These are phyloP conservation scores for Eucalyptus polyanthemos DNA, from an alignment of 345 rosid genomes.

Conservation along the genomic window DNA sequence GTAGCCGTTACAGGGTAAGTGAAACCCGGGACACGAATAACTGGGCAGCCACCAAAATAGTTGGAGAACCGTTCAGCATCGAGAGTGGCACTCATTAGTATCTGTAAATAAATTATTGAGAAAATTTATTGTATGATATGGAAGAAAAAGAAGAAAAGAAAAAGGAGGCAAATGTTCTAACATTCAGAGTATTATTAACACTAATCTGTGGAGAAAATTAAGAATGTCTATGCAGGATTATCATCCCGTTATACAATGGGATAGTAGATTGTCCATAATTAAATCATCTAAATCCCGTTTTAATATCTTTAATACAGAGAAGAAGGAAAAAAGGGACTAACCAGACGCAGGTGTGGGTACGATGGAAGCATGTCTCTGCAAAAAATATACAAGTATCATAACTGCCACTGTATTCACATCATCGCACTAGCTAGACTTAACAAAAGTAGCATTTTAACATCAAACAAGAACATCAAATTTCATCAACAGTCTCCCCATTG, in stretches of 20 bases:
- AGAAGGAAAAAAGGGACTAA: conserved; percentile 21
- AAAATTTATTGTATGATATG: neutral
- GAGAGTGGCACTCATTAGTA: conserved; percentile 95
- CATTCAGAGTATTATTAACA: neutral
- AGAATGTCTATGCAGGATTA: neutral
- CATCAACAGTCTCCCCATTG: neutral
- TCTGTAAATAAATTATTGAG: conserved; percentile 19
- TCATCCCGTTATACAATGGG: neutral
- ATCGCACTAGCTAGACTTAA: neutral
- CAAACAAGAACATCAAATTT: neutral
- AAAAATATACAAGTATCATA: conserved; percentile 3
- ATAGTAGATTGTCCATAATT: neutral
- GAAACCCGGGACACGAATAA: conserved; percentile 86
- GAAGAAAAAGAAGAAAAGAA: neutral
- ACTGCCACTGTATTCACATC: neutral
- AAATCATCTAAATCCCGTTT: neutral
- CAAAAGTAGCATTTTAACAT: neutral
- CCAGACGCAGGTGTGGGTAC: conserved; percentile 83
- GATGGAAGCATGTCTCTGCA: conserved; percentile 89
- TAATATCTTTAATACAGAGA: neutral
- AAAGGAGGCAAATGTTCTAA: neutral
- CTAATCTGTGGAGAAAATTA: neutral
- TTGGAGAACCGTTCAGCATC: conserved; percentile 82
- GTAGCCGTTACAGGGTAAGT: conserved; percentile 56
- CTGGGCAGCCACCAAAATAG: conserved; percentile 95